These are phyloP conservation scores for Akanthomyces dipterigenus DNA, from an alignment of 2,329 filamentous ascomycete species.

Conservation along the genomic window DNA sequence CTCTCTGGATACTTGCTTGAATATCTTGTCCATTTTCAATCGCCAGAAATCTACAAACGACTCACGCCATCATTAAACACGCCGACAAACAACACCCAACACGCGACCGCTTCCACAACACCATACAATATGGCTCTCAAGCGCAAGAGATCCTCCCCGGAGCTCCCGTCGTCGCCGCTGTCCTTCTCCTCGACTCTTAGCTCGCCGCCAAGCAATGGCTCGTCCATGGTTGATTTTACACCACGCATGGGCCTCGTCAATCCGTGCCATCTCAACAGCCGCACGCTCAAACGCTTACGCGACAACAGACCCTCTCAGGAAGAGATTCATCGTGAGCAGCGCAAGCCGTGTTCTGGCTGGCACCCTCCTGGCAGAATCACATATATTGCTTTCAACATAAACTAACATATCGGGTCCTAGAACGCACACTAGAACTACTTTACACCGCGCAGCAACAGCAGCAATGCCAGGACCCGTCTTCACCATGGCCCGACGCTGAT, in stretches of 20 bases:
- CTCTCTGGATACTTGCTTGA: neutral
- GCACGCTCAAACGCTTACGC: constrained; percentile 56
- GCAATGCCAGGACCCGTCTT: neutral
- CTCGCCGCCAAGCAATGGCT: constrained; percentile 25
- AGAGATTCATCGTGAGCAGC: constrained; percentile 46
- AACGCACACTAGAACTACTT: constrained; percentile 51
- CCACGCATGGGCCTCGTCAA: constrained; percentile 22
- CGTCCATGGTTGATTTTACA: constrained; percentile 26
- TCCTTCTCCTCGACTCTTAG: constrained; percentile 37
- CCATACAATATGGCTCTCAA: constrained; percentile 46
- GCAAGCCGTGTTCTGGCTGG: neutral
- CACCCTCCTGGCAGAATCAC: neutral
- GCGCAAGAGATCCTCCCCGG: constrained; percentile 57
- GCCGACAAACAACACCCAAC: neutral
- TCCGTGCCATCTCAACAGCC: constrained; percentile 42
- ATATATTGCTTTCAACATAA: neutral
- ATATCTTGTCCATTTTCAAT: neutral
- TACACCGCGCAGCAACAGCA: constrained; percentile 13
- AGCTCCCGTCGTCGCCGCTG: constrained; percentile 42
- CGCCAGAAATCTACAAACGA: neutral
- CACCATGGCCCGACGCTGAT: constrained; percentile 1
- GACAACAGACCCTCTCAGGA: constrained; percentile 51
- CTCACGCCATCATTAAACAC: neutral
- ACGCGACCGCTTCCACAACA: constrained; percentile 4
- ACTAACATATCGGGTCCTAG: constrained; percentile 28